Evolutionary conservation across 495 filamentous ascomycete species (phyloP), one percentile per base, ranked within the genome.

Genomic region (Cercophora scortea): DNA sequence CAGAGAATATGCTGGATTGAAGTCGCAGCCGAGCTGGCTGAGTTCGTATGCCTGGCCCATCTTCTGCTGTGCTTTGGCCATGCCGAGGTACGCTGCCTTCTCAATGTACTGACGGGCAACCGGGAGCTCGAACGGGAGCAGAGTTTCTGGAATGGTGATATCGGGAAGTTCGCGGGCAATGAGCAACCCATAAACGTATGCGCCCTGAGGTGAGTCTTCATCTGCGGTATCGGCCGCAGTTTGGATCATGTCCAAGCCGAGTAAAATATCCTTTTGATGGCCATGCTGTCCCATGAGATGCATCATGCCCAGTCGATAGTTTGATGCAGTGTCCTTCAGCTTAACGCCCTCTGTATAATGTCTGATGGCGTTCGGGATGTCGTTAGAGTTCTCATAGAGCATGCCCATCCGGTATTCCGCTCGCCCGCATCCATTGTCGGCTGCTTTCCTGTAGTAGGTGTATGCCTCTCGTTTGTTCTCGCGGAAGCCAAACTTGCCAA

Each of bases 351-450:
- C 76, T 41, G 85, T 78, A 66, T 97, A 98, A 69, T 96, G 90
- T 61, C 81, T 81, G 60, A 96, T 84, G 3, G 93, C 94, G 63
- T 95, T 96, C 34, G 83, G 77, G 32, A 88, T 82, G 60, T 97
- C 91, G 58, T 93, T 95, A 7, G 89, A 89, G 60, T 83, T 87
- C 67, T 98, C 93, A 65, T 89, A 97, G 47, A 96, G 90, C 93
- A 96, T 97, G 48, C 93, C 93, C 66, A 98, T 95, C 32, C 93
- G 81, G 69, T 98, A 98, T 64, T 97, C 89, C 36, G 94, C 90
- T 51, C 93, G 77, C n/a, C 88, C 85, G 73, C 87, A 95, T n/a
- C 89, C 90, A 52, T 85, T 84, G 52, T 94, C 85, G 43, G 90
- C 87, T n/a, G 93, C 86, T 55, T 86, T 76, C 47, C 80, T 81